phyloP scores from a whole-genome alignment of 192 early-diverging fungal genomes.

The Linnemannia elongata region DNA sequence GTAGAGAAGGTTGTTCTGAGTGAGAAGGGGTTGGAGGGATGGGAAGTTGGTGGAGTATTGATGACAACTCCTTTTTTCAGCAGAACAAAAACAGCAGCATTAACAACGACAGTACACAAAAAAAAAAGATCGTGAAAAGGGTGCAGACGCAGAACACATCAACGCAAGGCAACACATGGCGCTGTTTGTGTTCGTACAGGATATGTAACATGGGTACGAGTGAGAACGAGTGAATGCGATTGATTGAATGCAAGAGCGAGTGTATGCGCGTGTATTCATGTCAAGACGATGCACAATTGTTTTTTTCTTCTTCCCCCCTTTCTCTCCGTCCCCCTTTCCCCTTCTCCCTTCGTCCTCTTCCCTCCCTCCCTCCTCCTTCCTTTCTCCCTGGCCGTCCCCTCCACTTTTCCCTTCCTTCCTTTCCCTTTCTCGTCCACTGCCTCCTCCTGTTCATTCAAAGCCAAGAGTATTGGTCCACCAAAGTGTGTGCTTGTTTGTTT shows the following conservation, averaged over 20 bases:
- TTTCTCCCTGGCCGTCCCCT: background rate
- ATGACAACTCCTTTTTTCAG: background rate
- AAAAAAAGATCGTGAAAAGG: background rate
- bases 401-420: background rate
- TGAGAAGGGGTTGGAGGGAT: background rate
- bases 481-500: background rate
- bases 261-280: background rate
- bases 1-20: background rate
- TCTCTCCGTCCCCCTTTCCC: background rate
- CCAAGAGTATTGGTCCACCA: background rate
- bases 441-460: background rate
- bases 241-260: background rate
- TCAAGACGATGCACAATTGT: background rate
- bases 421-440: background rate
- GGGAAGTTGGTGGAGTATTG: background rate
- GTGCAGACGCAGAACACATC: background rate
- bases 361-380: slow-evolving; percentile 5
- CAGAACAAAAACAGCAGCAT: no score
- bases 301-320: background rate
- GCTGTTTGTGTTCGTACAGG: background rate
- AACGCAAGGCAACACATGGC: background rate
- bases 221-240: background rate
- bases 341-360: background rate
- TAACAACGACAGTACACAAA: background rate
- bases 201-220: background rate